Percentiles rank a stretch among this genome's conserved stretches.
Conservation (phyloP, 805 yeast species). For the Ogataea dorogensis region DNA sequence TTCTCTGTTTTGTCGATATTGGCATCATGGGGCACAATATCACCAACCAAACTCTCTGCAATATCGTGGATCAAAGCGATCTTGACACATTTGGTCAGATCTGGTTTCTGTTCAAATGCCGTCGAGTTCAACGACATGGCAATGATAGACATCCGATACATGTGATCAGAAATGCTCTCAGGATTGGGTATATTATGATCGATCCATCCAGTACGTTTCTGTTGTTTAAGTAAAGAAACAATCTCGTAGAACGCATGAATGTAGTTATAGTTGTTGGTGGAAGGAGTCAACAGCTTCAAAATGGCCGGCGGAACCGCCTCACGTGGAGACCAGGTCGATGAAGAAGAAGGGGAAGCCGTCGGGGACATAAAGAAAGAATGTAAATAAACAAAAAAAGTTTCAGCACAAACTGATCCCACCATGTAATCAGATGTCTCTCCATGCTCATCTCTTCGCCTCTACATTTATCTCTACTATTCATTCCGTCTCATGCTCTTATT, state of each 20-base stretch:
- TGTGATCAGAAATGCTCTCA: slow-evolving; percentile 87
- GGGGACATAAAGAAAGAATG: not conserved
- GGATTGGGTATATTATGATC: slow-evolving; percentile 58
- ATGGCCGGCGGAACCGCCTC: slow-evolving; percentile 41
- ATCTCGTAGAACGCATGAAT: slow-evolving; percentile 49
- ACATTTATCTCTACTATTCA: no score
- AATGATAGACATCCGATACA: slow-evolving; percentile 90
- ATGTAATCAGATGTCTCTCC: no score
- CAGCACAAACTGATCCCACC: no score
- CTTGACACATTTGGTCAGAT: slow-evolving; percentile 70
- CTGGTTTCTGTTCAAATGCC: slow-evolving; percentile 31
- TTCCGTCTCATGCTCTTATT: slow-evolving; percentile 13
- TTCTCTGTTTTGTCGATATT: slow-evolving; percentile 72
- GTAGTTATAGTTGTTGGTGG: slow-evolving; percentile 25
- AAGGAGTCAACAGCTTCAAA: slow-evolving; percentile 28
- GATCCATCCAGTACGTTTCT: slow-evolving; percentile 92
- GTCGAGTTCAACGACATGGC: slow-evolving; percentile 60
- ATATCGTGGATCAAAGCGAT: slow-evolving; percentile 91
- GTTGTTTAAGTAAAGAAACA: slow-evolving; percentile 68
- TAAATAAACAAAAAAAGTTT: no score
- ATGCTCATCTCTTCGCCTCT: not conserved
- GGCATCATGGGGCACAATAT: slow-evolving; percentile 79
- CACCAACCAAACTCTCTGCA: slow-evolving; percentile 93
- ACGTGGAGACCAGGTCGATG: slow-evolving; percentile 44
- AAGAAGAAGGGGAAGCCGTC: slow-evolving; percentile 14